phyloP scores from a whole-genome alignment of 2,329 filamentous ascomycete genomes.

The Penicillium sp. region DNA sequence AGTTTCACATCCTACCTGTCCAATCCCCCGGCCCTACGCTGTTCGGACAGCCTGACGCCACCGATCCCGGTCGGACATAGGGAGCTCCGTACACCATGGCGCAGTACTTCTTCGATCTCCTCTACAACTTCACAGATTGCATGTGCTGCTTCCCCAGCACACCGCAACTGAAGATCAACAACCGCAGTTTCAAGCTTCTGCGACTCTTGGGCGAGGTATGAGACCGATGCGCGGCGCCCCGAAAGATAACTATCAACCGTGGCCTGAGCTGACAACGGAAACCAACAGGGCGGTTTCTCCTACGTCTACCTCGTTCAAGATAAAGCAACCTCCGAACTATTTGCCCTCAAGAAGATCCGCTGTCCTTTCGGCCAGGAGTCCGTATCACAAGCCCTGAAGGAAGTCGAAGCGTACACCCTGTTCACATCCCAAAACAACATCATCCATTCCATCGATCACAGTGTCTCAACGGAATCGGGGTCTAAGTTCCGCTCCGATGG shows the following conservation, averaged over 20 bases:
- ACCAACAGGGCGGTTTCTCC: slow-evolving; percentile 80
- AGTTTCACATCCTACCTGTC: neutral
- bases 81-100: slow-evolving; percentile 56
- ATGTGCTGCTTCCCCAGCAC: slow-evolving; percentile 94
- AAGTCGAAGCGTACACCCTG: slow-evolving; percentile 93
- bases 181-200: slow-evolving; percentile 90
- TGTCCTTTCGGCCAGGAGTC: slow-evolving; percentile 98
- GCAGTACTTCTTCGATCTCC: slow-evolving; percentile 79
- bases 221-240: neutral
- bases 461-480: slow-evolving; percentile 70
- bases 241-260: slow-evolving; percentile 2
- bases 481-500: slow-evolving; percentile 56
- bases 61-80: neutral
- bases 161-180: slow-evolving; percentile 93
- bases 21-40: neutral
- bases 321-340: slow-evolving; percentile 74
- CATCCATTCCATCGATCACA: slow-evolving; percentile 81
- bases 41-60: neutral
- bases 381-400: slow-evolving; percentile 89
- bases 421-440: slow-evolving; percentile 82
- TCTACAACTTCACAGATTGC: slow-evolving; percentile 92
- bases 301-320: slow-evolving; percentile 99
- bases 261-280: slow-evolving; percentile 8
- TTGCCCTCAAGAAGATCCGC: slow-evolving; percentile 97
- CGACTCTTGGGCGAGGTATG: slow-evolving; percentile 85